These are phyloP conservation scores for Aspergillus brasiliensis DNA, from an alignment of 2,329 filamentous ascomycete genomes.

Conservation along the genomic window DNA sequence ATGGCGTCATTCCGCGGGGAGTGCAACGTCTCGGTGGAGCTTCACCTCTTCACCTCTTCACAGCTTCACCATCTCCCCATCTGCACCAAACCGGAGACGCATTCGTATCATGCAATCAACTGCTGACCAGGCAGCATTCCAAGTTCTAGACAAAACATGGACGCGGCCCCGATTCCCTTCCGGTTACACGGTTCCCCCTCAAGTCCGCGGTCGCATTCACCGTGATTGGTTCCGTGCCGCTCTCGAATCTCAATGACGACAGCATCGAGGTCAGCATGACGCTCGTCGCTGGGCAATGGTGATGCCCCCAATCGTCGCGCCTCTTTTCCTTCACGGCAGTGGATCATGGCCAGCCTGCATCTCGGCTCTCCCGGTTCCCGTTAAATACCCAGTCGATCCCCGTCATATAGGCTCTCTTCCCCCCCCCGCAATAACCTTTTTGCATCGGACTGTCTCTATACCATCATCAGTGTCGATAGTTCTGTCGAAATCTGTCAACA, in stretches of 20 bases:
- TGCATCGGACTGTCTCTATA: background rate
- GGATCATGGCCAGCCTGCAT: background rate
- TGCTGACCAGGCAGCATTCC: background rate
- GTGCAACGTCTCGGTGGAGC: background rate
- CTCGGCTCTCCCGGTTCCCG: background rate
- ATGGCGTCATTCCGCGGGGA: background rate
- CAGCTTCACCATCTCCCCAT: background rate
- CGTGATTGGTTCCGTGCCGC: slow-evolving; percentile 11
- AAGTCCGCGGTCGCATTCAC: background rate
- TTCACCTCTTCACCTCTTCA: background rate
- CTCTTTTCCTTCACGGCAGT: background rate
- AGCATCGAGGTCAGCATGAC: slow-evolving; percentile 33
- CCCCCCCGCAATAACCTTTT: background rate
- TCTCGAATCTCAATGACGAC: slow-evolving; percentile 24
- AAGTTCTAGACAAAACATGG: background rate
- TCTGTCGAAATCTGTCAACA: slow-evolving; percentile 6
- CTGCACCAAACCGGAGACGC: background rate
- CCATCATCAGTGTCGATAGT: background rate
- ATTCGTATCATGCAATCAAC: background rate
- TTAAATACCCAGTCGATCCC: background rate
- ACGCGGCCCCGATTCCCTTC: background rate
- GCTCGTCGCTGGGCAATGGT: slow-evolving; percentile 16
- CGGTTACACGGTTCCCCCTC: slow-evolving; percentile 5
- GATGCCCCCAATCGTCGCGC: background rate
- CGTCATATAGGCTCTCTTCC: background rate